Evolutionary conservation across 768 basidiomycete species (phyloP).

Genomic region (Boletus coccyginus): DNA sequence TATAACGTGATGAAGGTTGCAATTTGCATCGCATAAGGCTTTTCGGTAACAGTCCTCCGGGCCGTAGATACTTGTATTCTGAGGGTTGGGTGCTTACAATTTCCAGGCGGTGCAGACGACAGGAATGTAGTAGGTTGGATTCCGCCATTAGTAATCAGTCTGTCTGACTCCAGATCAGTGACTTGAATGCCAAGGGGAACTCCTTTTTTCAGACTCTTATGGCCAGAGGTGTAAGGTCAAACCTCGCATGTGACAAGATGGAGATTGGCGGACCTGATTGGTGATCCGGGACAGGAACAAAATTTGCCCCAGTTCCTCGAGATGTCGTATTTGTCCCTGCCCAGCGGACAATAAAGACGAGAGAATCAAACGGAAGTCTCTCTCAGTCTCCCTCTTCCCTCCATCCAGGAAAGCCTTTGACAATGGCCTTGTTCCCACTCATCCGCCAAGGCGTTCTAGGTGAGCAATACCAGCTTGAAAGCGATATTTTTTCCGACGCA

Average conservation of each 20-base stretch:
- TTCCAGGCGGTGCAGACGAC: not conserved
- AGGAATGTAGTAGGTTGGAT: not conserved
- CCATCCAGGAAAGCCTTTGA: not conserved
- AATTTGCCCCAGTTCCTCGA: not conserved
- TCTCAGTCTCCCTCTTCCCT: not conserved
- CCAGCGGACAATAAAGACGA: slow-evolving; percentile 11
- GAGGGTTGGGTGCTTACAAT: not conserved
- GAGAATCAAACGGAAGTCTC: not conserved
- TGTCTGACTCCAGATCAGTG: not conserved
- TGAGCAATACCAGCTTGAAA: slow-evolving; percentile 3
- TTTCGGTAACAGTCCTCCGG: not conserved
- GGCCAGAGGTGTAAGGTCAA: not conserved
- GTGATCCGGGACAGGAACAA: not conserved
- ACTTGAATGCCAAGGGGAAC: not conserved
- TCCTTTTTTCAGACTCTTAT: not conserved
- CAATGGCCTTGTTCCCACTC: slow-evolving; percentile 12
- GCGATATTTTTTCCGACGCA: not conserved
- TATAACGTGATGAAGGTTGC: not conserved
- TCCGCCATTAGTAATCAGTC: not conserved
- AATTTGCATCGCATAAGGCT: not conserved
- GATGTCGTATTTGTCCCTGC: not conserved
- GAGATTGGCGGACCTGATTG: no score
- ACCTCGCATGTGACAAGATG: not conserved
- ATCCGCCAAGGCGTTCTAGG: slow-evolving; percentile 23
- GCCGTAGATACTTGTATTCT: not conserved